Evolutionary conservation across 2,329 filamentous ascomycete species (phyloP), one percentile per base, ranked within the genome.

Genomic region (Fusarium pseudocircinatum): DNA sequence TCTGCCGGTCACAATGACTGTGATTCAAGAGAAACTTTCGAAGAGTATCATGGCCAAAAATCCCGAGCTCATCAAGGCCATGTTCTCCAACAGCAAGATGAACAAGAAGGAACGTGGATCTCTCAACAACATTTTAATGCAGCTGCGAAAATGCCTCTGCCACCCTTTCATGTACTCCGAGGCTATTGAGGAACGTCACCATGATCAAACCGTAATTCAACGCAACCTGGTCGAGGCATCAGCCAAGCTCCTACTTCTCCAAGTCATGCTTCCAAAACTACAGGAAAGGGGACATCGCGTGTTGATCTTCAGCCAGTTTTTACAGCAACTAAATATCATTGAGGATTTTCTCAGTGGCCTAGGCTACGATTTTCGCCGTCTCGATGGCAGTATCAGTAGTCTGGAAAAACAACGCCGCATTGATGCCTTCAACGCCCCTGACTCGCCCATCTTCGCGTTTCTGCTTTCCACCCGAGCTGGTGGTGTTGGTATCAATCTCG

Each of bases 401-500:
- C 83, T 97, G 37, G 92, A 97, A 79, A 98, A 98, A 82, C 96
- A 99, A 81, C 95, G 94, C 80, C 91, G 94, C 14, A 99, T 99
- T 59, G 96, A 99, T 81, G 91, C 92, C 13, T 99, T 94, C 85
- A 99, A 99, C 79, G 94, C 92, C 0, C 92, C 94, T 0, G 87
- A 92, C 60, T 98, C 96, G 2, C 84, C 89, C 0, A 85, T 97
- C 1, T 99, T 98, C 80, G 95, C 93, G 1, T 98, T 99, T 82
- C 83, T 99, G 24, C 87, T 99, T 0, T 98, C 96, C 0, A 99
- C 97, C 7, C 92, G 96, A 72, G 95, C 97, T 24, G 96, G 96
- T 60, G 96, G 97, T 78, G 96, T 99, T 1, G 97, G 96, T 22
- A 99, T 99, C 85, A 99, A 99, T 79, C 87, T 99, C 62, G 96